Conservation (phyloP, 2,329 filamentous ascomycete genomes). For the Fusarium mangiferae region DNA sequence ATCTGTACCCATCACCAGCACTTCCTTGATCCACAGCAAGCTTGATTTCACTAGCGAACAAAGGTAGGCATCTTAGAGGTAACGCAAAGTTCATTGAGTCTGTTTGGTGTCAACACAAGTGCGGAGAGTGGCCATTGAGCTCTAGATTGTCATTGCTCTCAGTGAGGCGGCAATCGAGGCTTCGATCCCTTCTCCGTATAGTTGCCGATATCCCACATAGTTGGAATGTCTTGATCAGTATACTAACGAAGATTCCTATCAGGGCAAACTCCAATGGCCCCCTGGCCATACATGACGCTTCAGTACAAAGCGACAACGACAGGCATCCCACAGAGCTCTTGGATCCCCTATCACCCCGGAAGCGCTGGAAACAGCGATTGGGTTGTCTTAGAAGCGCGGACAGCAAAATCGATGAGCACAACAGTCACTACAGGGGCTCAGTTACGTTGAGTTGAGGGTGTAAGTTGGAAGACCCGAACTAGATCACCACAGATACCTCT, state of each 20-base stretch:
- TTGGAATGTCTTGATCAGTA: too few relatives aligned
- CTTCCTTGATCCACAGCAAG: not conserved
- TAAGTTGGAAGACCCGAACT: not conserved
- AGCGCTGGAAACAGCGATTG: not conserved
- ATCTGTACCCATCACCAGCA: not conserved
- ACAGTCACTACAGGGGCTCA: not conserved
- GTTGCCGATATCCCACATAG: rapidly evolving
- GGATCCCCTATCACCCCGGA: rapidly evolving
- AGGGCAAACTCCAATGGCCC: not conserved
- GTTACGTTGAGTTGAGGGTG: not conserved
- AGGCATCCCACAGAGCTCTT: too few relatives aligned
- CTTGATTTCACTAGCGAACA: rapidly evolving
- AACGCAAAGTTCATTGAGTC: not conserved
- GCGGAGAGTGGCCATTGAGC: not conserved
- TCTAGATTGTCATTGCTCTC: not conserved
- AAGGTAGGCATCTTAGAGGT: not conserved
- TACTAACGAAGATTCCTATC: not conserved
- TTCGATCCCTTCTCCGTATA: not conserved
- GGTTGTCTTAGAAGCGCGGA: not conserved
- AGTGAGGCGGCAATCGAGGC: not conserved
- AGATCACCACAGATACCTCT: not conserved
- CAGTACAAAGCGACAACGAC: not conserved
- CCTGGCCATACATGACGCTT: not conserved
- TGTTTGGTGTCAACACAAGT: not conserved
- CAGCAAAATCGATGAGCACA: not conserved